Evolutionary conservation across 2,329 filamentous ascomycete genomes (phyloP), one percentile per base, ranked within the genome.

Genomic region (Cercospora janseana): DNA sequence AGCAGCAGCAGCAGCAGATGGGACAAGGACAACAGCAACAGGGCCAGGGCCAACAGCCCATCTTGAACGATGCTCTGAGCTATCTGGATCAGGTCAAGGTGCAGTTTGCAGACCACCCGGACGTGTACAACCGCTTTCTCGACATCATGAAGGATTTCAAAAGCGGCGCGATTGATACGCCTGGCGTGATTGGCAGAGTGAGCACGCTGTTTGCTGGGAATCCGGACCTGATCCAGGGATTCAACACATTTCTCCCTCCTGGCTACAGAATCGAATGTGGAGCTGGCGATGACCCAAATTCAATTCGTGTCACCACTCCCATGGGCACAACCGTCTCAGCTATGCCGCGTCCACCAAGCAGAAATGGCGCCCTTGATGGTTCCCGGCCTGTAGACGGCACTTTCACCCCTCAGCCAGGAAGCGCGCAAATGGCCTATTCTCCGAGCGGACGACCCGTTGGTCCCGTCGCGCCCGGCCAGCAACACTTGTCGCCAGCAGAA

Each of bases 101-200:
- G 21, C 91, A 95, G 65, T 98, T 98, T 62, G 87, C 90, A 54
- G 92, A 97, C 57, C 90, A 96, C 60, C 91, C 93, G 3, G 92
- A 97, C 69, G 93, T 98, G 0, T 98, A 98, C 65, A 97, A 97
- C 65, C 80, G 88, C 28, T 97, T 98, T 63, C 74, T 98, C 37
- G 93, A 98, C 62, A 98, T 98, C 41, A 98, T 98, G 93, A 98
- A 98, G 66, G 93, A 98, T 63, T 98, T 98, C 70, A 98, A 98
- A 72, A 95, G 90, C 63, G 92, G 95, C 72, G 90, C 91, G 3
- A 98, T 98, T 63, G 93, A 98, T 67, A 98, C 93, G 0, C 93
- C 93, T 0, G 93, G 93, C 1, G 93, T 98, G 2, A 98, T 98
- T 60, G 94, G 95, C 63, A 85, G 93, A 41, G 93, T 98, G 21